Evolutionary conservation across 116 monocot species (phyloP), one percentile per base, ranked within the genome.

Genomic region (Posidonia oceanica): DNA sequence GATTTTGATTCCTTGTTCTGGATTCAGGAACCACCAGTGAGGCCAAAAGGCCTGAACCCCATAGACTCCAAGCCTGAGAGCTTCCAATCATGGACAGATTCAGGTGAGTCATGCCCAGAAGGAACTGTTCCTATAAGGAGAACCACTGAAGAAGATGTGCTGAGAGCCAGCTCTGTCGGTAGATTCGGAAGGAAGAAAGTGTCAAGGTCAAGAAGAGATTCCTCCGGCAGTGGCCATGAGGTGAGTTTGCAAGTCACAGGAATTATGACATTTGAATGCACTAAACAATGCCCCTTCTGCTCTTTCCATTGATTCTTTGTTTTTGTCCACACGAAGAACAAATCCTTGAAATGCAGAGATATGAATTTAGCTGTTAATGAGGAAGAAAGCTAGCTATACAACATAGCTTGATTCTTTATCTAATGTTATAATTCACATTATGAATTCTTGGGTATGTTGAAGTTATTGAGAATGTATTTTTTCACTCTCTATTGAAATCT

Each of bases 21-120:
- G 40, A 66, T 12, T 69, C 77, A 97, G 96, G 87, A 80, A 59
- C 75, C 75, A 42, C 92, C 97, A 5, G 89, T 92, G 80, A 89
- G 87, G 68, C 97, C 92, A 7, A 85, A 76, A 64, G 82, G 83
- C 18, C 11, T 67, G 42, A 21, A 69, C 40, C 40, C 41, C n/a
- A 51, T 52, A 16, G 38, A 21, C 5, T 54, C 23, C 4, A 23
- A 18, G 3, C 53, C 23, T 3, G 74, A 61, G 20, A 56, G 42
- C 61, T 66, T 83, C 40, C 96, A 97, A 77, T 56, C 60, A 21
- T 98, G 98, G 98, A 75, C 64, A 44, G 72, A 37, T 18, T 79
- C 86, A 42, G 84, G 90, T 5, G 93, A 98, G 63, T 72, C 74
- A 11, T 94, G 94, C 38, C 94, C 90, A 3, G 79, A 86, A 23